Evolutionary conservation across 2,329 filamentous ascomycete species (phyloP).

Genomic region (Aspergillus unguis): DNA sequence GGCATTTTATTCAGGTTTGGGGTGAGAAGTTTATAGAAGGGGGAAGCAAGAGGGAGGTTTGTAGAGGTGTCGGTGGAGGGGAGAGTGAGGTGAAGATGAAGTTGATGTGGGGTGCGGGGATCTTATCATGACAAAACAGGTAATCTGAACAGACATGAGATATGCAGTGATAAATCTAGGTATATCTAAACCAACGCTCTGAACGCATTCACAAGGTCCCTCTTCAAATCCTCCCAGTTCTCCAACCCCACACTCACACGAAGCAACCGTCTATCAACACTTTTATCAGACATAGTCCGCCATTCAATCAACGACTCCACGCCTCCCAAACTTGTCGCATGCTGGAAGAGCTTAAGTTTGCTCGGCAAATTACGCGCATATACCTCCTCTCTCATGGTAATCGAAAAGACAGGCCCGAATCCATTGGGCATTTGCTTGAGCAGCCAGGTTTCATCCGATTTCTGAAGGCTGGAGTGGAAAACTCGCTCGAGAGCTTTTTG

Average conservation of each 20-base stretch:
- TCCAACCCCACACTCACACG: conserved; percentile 86
- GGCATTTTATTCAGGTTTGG: background rate
- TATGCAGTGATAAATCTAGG: background rate
- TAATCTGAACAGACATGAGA: background rate
- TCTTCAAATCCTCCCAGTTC: conserved; percentile 75
- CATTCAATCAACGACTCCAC: conserved; percentile 97
- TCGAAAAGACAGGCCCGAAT: conserved; percentile 81
- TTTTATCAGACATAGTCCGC: conserved; percentile 79
- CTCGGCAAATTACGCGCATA: conserved; percentile 70
- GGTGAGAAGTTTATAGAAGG: background rate
- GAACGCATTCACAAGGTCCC: conserved; percentile 69
- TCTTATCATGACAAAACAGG: background rate
- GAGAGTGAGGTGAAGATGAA: background rate
- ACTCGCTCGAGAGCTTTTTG: conserved; percentile 58
- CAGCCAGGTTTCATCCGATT: conserved; percentile 67
- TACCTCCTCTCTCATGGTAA: conserved; percentile 60
- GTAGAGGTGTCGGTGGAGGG: background rate
- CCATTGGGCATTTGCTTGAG: conserved; percentile 85
- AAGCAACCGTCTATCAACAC: conserved; percentile 68
- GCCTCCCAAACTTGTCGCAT: conserved; percentile 89
- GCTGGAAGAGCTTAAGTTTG: conserved; percentile 79
- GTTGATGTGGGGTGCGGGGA: background rate
- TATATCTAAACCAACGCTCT: conserved; percentile 46
- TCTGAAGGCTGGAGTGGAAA: conserved; percentile 77
- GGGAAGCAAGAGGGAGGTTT: no score